Conservation (phyloP, 129 eudicot genomes). For the Ambrosia trifida region DNA sequence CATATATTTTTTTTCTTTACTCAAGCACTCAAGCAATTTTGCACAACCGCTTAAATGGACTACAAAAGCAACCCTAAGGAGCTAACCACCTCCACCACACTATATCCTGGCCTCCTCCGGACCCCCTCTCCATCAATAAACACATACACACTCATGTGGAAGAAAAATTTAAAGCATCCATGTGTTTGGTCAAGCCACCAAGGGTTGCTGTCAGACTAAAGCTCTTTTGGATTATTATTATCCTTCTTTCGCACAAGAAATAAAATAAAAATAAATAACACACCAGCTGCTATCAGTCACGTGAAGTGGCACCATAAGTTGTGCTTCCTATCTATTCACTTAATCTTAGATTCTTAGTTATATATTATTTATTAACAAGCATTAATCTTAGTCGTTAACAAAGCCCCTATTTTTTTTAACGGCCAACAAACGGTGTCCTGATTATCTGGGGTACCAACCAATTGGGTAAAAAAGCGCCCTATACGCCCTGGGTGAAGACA, state of each 20-base stretch:
- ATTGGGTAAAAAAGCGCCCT: too few relatives aligned
- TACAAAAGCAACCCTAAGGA: constrained; percentile 25
- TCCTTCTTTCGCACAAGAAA: not conserved
- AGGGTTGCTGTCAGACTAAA: constrained; percentile 35
- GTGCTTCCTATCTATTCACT: constrained; percentile 46
- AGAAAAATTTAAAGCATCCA: constrained; percentile 30
- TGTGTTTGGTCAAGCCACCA: constrained; percentile 38
- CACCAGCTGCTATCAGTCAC: constrained; percentile 47
- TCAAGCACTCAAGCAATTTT: constrained; percentile 8
- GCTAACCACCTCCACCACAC: not conserved
- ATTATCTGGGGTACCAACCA: too few relatives aligned
- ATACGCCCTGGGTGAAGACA: too few relatives aligned
- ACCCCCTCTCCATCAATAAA: not conserved
- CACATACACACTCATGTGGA: constrained; percentile 22
- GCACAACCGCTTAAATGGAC: constrained; percentile 3
- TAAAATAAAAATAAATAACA: not conserved
- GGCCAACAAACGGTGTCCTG: too few relatives aligned
- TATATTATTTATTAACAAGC: constrained; percentile 9
- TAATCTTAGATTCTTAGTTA: not conserved
- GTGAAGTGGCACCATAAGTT: constrained; percentile 43
- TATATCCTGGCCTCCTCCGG: constrained; percentile 15
- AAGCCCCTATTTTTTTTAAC: too few relatives aligned
- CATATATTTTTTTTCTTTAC: constrained; percentile 2
- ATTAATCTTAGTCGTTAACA: constrained; percentile 18
- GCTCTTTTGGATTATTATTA: constrained; percentile 26